Evolutionary conservation across 495 filamentous ascomycete genomes (phyloP), one percentile per base, ranked within the genome.

Genomic region (Penicillium turbatum): DNA sequence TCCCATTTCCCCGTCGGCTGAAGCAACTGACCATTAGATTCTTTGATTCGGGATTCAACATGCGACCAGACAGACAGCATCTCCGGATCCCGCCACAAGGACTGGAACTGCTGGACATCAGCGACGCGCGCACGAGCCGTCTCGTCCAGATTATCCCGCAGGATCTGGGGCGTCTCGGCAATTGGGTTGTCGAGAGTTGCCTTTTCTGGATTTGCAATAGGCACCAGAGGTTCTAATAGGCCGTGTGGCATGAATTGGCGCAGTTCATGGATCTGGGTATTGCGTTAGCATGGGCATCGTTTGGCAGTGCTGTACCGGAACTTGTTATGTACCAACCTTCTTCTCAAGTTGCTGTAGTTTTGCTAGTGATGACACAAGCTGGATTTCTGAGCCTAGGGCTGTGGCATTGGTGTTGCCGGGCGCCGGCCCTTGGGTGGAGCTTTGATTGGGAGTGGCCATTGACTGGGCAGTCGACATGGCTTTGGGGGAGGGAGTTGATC

Each of bases 291-390:
- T 37, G 36, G 15, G 21, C n/a, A n/a, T 24, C 21, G 4, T 41
- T 49, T 26, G 24, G 27, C 11, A 54, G 9, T 16, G 10, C 29
- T 24, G 12, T 4, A n/a, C 5, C 6, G 10, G 53, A 24, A 2
- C 10, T 21, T 13, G 21, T 37, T n/a, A 53, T 5, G 27, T 31
- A 40, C 63, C 32, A 32, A 74, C 73, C 57, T 64, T 72, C 21
- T 62, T 49, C 44, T 76, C 73, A 3, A 76, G 52, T 48, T 75
- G 63, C 55, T 76, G 73, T 2, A 76, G 65, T 48, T 75, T 75
- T 13, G 69, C 68, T 27, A 76, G 60, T 38, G 73, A 76, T 7
- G 71, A 70, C 7, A 75, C 66, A 11, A 76, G 66, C 40, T 76
- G 71, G 27, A 71, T 51, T 37, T 76, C 73, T 5, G 69, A 69